Evolutionary conservation across 163 green algal genomes (phyloP), one percentile per base, ranked within the genome.

Genomic region (Coccomyxa subellipsoidea): DNA sequence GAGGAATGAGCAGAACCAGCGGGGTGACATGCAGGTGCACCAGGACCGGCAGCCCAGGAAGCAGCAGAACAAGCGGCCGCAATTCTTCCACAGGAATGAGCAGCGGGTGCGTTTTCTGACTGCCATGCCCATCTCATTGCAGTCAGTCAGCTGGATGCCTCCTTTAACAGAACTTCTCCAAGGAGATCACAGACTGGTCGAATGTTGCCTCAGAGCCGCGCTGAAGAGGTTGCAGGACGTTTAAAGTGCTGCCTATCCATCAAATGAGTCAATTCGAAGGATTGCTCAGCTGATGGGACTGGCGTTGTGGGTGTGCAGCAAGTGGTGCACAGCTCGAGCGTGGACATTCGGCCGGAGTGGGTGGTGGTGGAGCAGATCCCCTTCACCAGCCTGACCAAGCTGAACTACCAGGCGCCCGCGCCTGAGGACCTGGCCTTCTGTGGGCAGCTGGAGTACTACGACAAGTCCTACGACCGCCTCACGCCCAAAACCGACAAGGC

Each of bases 331-430:
- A 92, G 76, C 81, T 89, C 85, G 84, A 94, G 87, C 25, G 91
- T 98, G 78, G 96, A 99, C 77, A 96, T 99, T 53, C 83, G 91
- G 10, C 95, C 97, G 0, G 95, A 99, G 76, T 99, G 97, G 97
- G 85, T 83, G 3, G 92, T 99, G 37, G 86, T 98, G 78, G 97
- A 99, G 89, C 93, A 98, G 89, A 96, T 99, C 69, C 86, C 92
- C 29, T 93, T 99, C 39, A 72, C 91, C 21, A 81, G 88, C n/a
- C 90, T 99, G 80, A 81, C 82, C 38, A 98, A 98, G 90, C 93
- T 99, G 69, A 92, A 84, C 71, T 93, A 89, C 82, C 38, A 70
- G 37, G 76, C 39, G 38, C 38, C 38, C 12, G 88, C 92, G 83
- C 85, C 90, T 29, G 86, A 92, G 82, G 92, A 96, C 80, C 66